Evolutionary conservation across 352 stramenopile species (phyloP).

Genomic region (Thalassiosira hispida): DNA sequence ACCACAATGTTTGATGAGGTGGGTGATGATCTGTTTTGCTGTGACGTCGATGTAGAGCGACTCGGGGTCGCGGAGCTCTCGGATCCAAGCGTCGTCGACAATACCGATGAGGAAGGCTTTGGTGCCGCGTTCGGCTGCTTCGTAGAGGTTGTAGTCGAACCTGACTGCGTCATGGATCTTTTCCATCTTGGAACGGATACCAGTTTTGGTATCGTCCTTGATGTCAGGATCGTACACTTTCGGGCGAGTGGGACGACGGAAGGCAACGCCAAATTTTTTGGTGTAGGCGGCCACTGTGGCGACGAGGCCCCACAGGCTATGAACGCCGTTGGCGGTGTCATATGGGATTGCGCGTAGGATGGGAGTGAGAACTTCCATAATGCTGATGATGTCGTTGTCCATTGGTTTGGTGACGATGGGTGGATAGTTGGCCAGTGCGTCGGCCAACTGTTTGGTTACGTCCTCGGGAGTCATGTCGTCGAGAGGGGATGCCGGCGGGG

Average conservation of each 20-base stretch:
- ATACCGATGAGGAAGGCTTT: not conserved
- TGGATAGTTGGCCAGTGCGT: not conserved
- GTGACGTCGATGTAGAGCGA: conserved; percentile 25
- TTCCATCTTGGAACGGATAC: not conserved
- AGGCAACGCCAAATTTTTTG: not conserved
- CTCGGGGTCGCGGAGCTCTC: not conserved
- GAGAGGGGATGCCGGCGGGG: too few relatives aligned
- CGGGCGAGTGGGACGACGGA: not conserved
- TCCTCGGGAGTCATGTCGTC: conserved; percentile 5
- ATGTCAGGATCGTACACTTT: not conserved
- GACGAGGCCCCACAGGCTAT: conserved; percentile 2
- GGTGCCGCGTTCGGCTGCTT: not conserved
- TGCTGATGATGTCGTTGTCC: not conserved
- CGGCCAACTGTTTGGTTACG: not conserved
- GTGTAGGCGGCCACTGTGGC: not conserved
- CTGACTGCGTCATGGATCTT: not conserved
- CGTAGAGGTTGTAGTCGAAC: not conserved
- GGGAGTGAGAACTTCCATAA: not conserved
- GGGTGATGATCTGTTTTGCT: not conserved
- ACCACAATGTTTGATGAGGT: conserved; percentile 1
- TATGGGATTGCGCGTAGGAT: conserved; percentile 2
- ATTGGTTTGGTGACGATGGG: not conserved
- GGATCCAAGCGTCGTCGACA: conserved; percentile 14
- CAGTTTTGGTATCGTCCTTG: not conserved
- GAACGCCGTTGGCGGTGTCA: not conserved